Conservation (phyloP, 2,329 filamentous ascomycete species). For the Pseudogymnoascus sp. region DNA sequence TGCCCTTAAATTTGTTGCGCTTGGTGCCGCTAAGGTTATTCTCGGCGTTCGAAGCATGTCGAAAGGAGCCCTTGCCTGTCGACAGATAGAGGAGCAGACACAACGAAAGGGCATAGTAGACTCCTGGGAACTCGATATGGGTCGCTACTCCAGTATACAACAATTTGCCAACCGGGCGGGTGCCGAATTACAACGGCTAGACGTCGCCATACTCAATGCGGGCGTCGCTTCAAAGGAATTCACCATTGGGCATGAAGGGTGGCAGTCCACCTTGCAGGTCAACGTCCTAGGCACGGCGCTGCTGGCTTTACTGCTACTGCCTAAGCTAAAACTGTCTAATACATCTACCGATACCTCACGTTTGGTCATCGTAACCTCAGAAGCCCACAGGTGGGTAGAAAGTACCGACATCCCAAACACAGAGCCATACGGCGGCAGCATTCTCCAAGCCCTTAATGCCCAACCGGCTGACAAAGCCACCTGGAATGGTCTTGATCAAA, state of each 20-base stretch:
- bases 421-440: neutral
- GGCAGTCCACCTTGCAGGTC: conserved; percentile 17
- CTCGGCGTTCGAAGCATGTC: conserved; percentile 32
- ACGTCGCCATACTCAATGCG: conserved; percentile 11
- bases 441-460: neutral
- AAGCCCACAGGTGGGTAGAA: conserved; percentile 1
- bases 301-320: conserved; percentile 16
- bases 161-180: conserved; percentile 6
- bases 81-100: conserved; percentile 21
- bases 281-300: conserved; percentile 19
- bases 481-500: neutral
- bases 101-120: conserved; percentile 11
- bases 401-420: neutral
- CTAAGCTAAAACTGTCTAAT: conserved; percentile 11
- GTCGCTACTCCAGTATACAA: conserved; percentile 16
- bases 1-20: conserved; percentile 29
- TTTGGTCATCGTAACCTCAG: neutral
- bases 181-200: conserved; percentile 3
- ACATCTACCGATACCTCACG: neutral
- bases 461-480: neutral
- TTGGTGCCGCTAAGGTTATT: conserved; percentile 31
- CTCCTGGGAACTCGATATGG: conserved; percentile 18
- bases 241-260: conserved; percentile 14
- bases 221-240: neutral
- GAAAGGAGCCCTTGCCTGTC: conserved; percentile 29